Evolutionary conservation across 2,329 filamentous ascomycete species (phyloP).

Genomic region (Claviceps africana): DNA sequence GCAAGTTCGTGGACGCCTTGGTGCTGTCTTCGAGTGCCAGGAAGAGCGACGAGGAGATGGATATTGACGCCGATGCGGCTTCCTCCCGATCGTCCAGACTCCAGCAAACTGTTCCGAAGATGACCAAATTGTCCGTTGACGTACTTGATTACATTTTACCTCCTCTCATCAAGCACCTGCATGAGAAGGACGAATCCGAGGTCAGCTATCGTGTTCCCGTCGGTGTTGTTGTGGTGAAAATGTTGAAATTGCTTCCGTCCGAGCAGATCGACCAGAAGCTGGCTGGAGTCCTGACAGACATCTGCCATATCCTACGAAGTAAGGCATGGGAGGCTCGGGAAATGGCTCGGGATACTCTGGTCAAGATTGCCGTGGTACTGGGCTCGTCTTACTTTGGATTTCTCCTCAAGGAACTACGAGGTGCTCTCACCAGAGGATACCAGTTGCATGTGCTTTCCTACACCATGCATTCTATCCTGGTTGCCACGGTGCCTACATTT

Average conservation of each 20-base stretch:
- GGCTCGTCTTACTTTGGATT: slow-evolving; percentile 79
- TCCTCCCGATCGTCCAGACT: slow-evolving; percentile 29
- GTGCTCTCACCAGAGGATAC: slow-evolving; percentile 71
- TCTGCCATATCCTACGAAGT: slow-evolving; percentile 84
- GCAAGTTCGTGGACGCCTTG: slow-evolving; percentile 67
- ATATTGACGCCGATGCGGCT: slow-evolving; percentile 24
- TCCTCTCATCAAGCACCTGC: slow-evolving; percentile 67
- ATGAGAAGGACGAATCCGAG: slow-evolving; percentile 87
- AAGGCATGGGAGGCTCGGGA: slow-evolving; percentile 80
- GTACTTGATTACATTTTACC: slow-evolving; percentile 65
- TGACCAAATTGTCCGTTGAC: slow-evolving; percentile 55
- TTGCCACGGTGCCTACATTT: slow-evolving; percentile 58
- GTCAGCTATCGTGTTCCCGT: slow-evolving; percentile 88
- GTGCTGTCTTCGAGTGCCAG: slow-evolving; percentile 36
- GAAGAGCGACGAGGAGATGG: slow-evolving; percentile 17
- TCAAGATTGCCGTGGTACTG: slow-evolving; percentile 67
- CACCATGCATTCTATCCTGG: slow-evolving; percentile 82
- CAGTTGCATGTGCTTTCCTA: slow-evolving; percentile 92
- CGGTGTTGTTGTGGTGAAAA: slow-evolving; percentile 75
- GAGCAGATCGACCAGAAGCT: slow-evolving; percentile 60
- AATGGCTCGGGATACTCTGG: slow-evolving; percentile 75
- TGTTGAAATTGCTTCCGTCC: slow-evolving; percentile 66
- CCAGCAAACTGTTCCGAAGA: slow-evolving; percentile 49
- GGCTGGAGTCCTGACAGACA: slow-evolving; percentile 74
- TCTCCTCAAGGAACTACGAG: slow-evolving; percentile 79